Conservation (phyloP, 164 flowering plant species). For the Aristolochia contorta region DNA sequence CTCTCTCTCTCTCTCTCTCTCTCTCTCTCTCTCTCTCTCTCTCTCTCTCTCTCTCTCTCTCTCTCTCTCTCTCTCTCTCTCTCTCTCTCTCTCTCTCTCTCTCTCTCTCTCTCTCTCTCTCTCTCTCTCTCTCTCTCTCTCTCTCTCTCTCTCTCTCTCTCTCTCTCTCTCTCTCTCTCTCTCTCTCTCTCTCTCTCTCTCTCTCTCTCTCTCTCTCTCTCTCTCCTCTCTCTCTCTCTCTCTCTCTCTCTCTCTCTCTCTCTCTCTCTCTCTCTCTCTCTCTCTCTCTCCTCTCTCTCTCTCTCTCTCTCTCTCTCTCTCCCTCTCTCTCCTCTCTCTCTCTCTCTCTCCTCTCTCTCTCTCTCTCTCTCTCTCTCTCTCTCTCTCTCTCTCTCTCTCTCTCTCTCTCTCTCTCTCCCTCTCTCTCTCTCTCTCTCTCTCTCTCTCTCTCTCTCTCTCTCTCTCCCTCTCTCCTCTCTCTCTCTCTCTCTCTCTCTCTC, state of each 20-base stretch:
- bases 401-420: conserved; percentile 29
- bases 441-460: conserved; percentile 28
- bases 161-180: conserved; percentile 19
- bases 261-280: conserved; percentile 23
- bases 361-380: conserved; percentile 33
- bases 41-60: conserved; percentile 28
- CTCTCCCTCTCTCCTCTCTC: conserved; percentile 18
- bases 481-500: conserved; percentile 28
- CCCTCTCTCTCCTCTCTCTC: conserved; percentile 9
- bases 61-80: conserved; percentile 22
- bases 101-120: conserved; percentile 25
- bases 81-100: conserved; percentile 24
- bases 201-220: conserved; percentile 15
- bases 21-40: conserved; percentile 18
- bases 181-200: conserved; percentile 30
- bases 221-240: too few species aligned
- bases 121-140: conserved; percentile 21
- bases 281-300: conserved; percentile 23
- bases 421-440: conserved; percentile 18
- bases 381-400: conserved; percentile 17
- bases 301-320: conserved; percentile 24
- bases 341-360: too few species aligned
- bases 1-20: conserved; percentile 29
- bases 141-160: conserved; percentile 28
- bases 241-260: too few species aligned